A percentile compares a stretch with the other conserved stretches of the same genome.
Conservation (phyloP, 176 grass and related monocot genomes). For the Triticum turgidum region DNA sequence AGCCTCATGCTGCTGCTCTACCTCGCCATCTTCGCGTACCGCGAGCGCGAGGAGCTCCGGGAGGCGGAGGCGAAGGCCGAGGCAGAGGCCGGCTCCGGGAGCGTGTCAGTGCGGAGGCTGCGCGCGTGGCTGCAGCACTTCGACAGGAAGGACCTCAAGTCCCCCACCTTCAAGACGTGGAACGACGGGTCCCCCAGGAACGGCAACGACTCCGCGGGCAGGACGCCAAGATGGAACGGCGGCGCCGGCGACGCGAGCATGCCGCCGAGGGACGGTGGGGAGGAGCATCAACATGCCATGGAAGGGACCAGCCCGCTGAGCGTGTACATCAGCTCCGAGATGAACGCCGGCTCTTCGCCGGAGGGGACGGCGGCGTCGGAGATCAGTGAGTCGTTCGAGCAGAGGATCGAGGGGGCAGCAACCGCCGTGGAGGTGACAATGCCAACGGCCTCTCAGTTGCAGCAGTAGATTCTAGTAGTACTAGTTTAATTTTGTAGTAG, state of each 20-base stretch:
- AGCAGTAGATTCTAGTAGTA: not conserved
- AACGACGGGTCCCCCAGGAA: not conserved
- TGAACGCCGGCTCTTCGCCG: constrained; percentile 6
- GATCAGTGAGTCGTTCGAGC: constrained; percentile 22
- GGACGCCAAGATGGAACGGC: constrained; percentile 4
- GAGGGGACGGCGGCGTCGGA: constrained; percentile 5
- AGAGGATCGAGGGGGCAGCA: constrained; percentile 22
- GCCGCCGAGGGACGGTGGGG: not conserved
- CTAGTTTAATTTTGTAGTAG: too few species aligned
- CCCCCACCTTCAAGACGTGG: constrained; percentile 46
- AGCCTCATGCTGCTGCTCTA: constrained; percentile 51
- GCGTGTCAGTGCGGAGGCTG: constrained; percentile 32
- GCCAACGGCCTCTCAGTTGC: not conserved
- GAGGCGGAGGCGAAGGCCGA: constrained; percentile 6
- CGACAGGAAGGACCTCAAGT: constrained; percentile 36
- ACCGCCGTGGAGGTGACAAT: not conserved
- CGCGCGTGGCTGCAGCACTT: constrained; percentile 47
- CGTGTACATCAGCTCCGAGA: constrained; percentile 25
- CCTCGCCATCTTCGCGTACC: constrained; percentile 59
- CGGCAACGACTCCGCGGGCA: not conserved
- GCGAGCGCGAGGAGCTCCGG: constrained; percentile 45
- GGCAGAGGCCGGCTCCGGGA: not conserved
- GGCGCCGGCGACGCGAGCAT: not conserved
- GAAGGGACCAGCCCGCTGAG: constrained; percentile 39
- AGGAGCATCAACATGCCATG: not conserved